Percentiles rank a stretch among this genome's conserved stretches.
Conservation (phyloP, 2,329 filamentous ascomycete species). For the Tolypocladium album region DNA sequence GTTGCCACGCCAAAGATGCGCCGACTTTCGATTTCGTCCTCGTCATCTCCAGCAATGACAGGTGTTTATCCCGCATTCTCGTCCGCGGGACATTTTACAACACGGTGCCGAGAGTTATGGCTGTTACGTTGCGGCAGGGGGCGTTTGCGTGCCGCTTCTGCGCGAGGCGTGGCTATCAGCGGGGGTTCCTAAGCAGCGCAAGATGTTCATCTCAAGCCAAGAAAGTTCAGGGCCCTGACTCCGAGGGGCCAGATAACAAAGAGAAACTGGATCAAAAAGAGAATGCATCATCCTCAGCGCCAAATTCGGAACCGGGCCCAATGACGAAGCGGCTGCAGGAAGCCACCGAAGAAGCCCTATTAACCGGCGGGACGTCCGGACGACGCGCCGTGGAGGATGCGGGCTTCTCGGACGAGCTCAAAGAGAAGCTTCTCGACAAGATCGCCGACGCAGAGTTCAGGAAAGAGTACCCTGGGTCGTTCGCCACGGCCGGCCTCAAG, state of each 20-base stretch:
- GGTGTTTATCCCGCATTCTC: neutral
- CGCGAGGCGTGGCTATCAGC: neutral
- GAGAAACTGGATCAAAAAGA: neutral
- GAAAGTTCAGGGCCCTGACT: neutral
- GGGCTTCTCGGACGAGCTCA: slow-evolving; percentile 54
- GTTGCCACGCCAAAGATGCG: neutral
- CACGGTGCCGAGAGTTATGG: neutral
- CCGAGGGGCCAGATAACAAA: neutral
- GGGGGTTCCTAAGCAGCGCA: neutral
- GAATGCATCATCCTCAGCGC: neutral
- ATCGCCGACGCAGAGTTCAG: slow-evolving; percentile 44
- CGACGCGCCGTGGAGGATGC: slow-evolving; percentile 49
- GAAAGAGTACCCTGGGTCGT: slow-evolving; percentile 35
- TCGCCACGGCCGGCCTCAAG: slow-evolving; percentile 37
- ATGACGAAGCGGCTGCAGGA: slow-evolving; percentile 49
- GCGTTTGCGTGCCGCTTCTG: neutral
- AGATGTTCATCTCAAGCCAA: neutral
- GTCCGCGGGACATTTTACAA: neutral
- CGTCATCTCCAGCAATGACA: neutral
- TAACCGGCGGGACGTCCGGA: slow-evolving; percentile 49
- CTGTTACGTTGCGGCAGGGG: neutral
- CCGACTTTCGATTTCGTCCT: neutral
- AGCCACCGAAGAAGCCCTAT: slow-evolving; percentile 51
- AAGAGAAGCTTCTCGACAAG: slow-evolving; percentile 44
- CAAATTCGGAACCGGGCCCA: slow-evolving; percentile 23